Evolutionary conservation across 2,329 filamentous ascomycete species (phyloP), one percentile per base, ranked within the genome.

Genomic region (Cordyceps cateniannulata): DNA sequence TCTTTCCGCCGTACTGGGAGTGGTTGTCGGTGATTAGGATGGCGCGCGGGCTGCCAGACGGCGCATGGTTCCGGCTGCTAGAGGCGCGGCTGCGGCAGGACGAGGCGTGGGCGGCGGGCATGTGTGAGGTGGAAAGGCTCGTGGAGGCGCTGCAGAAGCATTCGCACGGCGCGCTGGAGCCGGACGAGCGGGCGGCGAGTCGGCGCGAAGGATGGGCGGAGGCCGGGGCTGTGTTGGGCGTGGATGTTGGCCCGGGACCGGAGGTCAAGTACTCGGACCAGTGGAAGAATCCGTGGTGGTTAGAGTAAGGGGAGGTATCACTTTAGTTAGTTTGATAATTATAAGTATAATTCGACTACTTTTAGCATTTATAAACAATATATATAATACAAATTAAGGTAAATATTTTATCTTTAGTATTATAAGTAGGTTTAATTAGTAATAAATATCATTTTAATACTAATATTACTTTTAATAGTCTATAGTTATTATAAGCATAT

Each of bases 1-100:
- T 48, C 32, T 50, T 60, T 18, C 44, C 59, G 29, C 59, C 59
- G n/a, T 55, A 60, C 35, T 55, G 51, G 51, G 59, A 55, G 32
- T 50, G 29, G 51, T 3, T 55, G 22, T 49, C 42, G n/a, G 59
- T 44, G 20, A 55, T n/a, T 18, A 5, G 42, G 42, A 42, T 60
- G 29, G 42, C 58, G 5, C 40, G 40, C 14, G 27, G 49, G 16
- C 42, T 22, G 7, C 51, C 42, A 5, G 18, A 18, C 5, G 59
- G 51, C 22, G 42, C 58, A 24, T 55, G 59, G 59, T 55, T 60
- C 42, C 44, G 42, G 22, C 59, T 60, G 20, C 51, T 60, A 24
- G 51, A 60, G 51, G 44, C 24, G 50, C 59, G 59, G 25, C 16
- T 60, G 51, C 29, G 22, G 10, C n/a, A 20, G 10, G 44, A 55